Evolutionary conservation across 1,284 basidiomycete species (phyloP).

Genomic region (Grifola frondosa): DNA sequence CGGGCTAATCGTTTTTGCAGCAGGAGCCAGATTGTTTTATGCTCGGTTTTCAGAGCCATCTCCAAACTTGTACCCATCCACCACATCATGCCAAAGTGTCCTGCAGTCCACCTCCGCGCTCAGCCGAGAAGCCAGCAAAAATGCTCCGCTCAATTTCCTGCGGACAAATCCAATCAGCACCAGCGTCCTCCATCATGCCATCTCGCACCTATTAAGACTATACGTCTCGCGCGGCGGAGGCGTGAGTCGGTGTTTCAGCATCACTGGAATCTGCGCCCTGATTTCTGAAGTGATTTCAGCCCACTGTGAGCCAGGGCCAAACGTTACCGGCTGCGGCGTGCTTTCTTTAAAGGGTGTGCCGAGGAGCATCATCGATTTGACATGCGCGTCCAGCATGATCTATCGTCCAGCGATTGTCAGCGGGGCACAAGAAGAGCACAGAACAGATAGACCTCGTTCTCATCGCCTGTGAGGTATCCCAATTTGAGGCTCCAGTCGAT

Average conservation of each 20-base stretch:
- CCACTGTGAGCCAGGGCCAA: constrained; percentile 68
- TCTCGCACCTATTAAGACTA: constrained; percentile 77
- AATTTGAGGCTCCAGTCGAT: constrained; percentile 74
- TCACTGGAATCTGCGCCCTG: constrained; percentile 82
- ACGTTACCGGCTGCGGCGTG: constrained; percentile 68
- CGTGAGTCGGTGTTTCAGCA: constrained; percentile 87
- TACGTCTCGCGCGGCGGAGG: constrained; percentile 96
- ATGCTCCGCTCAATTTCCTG: constrained; percentile 92
- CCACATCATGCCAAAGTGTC: constrained; percentile 71
- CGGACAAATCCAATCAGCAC: background rate
- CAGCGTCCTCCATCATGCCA: too few relatives aligned
- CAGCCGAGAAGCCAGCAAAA: constrained; percentile 86
- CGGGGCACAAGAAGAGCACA: background rate
- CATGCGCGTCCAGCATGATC: constrained; percentile 89
- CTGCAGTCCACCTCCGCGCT: constrained; percentile 76
- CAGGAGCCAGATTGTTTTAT: too few relatives aligned
- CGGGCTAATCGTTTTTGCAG: too few relatives aligned
- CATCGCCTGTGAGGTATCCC: constrained; percentile 90
- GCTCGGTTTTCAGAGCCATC: too few relatives aligned
- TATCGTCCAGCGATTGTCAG: constrained; percentile 30
- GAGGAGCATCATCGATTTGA: constrained; percentile 81
- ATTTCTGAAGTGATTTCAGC: constrained; percentile 72
- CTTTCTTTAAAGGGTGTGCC: constrained; percentile 75
- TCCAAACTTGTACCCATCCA: constrained; percentile 30
- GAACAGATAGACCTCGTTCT: constrained; percentile 62